Evolutionary conservation across 768 basidiomycete genomes (phyloP), one percentile per base, ranked within the genome.

Genomic region (Roridomyces roridus): DNA sequence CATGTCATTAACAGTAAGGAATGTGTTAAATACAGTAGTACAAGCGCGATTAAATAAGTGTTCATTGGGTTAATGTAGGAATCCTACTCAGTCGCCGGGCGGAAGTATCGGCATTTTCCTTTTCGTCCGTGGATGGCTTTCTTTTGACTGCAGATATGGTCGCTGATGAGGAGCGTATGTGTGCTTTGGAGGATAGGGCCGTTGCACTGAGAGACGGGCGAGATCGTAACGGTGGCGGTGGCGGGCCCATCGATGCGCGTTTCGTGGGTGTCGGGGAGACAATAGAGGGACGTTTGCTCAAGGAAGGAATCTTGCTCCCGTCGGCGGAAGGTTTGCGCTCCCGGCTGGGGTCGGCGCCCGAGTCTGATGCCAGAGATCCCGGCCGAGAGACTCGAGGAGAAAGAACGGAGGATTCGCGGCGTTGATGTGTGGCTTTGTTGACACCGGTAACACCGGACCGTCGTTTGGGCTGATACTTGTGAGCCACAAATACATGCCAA

Each of bases 401-500:
- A 67, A 83, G 81, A 21, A 82, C 69, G 10, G 80, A 75, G 7
- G 86, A 85, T 49, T 85, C 83, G 12, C 85, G 80, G 51, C 85
- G 82, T 39, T 72, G 72, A 21, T 65, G 67, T 4, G 72, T 56
- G 51, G 65, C 53, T 56, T 78, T 77, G n/a, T 77, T 70, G 6
- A 77, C 59, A 24, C 73, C 76, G 40, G 81, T 79, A 15, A 84
- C 78, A n/a, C 81, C 83, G 10, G 82, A 68, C 48, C 81, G 82
- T 34, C 90, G 80, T 69, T 92, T 92, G 44, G 88, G 73, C 88
- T 89, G 37, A 10, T 23, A 49, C 11, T n/a, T 36, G 12, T 47
- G 20, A 35, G 24, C 20, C 12, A 34, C 48, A 46, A 6, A 28
- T 31, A 28, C 21, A 51, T 34, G 31, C 31, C 31, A 34, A 34